Conservation (phyloP, 768 basidiomycete genomes). For the Mycena vitilis region DNA sequence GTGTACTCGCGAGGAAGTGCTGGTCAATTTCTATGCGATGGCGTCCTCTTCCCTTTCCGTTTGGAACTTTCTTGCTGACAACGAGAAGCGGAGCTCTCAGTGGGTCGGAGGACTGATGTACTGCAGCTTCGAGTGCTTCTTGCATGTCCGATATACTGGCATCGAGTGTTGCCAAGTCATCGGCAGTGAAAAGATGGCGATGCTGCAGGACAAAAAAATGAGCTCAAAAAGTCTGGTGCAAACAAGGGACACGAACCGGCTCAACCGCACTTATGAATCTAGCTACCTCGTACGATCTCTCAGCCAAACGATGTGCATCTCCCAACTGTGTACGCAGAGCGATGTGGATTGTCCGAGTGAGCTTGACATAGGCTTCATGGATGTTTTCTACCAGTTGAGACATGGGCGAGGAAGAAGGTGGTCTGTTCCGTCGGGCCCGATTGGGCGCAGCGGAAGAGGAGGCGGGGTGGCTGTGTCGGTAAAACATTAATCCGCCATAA, state of each 20-base stretch:
- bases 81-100: conserved; percentile 11
- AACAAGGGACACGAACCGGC: not conserved
- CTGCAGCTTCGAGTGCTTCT: conserved; percentile 23
- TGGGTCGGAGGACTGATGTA: conserved; percentile 19
- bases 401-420: too few species aligned
- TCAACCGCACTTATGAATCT: not conserved
- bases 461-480: too few species aligned
- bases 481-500: too few species aligned
- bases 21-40: conserved; percentile 41
- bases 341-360: not conserved
- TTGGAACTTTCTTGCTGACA: not conserved
- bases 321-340: not conserved
- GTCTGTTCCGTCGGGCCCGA: too few species aligned
- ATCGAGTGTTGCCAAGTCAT: not conserved
- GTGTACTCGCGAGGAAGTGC: conserved; percentile 33
- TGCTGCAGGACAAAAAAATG: not conserved
- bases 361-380: too few species aligned
- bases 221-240: not conserved
- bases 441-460: too few species aligned
- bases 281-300: too few species aligned
- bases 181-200: not conserved
- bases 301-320: not conserved
- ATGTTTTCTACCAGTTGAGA: too few species aligned
- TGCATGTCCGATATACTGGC: conserved; percentile 22
- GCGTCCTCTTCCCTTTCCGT: conserved; percentile 35